These are phyloP conservation scores for Scorias spongiosa DNA, from an alignment of 2,329 filamentous ascomycete genomes.

Conservation along the genomic window DNA sequence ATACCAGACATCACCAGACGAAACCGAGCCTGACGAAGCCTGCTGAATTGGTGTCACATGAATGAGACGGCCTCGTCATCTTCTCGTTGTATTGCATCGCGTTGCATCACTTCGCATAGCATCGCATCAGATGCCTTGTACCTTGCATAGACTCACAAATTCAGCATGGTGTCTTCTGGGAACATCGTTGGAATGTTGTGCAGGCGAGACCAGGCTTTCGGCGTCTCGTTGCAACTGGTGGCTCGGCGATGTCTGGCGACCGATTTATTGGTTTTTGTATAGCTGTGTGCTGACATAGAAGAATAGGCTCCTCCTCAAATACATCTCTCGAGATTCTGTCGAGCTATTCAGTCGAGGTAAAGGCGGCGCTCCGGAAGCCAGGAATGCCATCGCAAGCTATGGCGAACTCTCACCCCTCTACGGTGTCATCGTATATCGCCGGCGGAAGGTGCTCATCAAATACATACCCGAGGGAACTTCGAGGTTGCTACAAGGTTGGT, in stretches of 20 bases:
- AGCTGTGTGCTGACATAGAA: too few relatives aligned
- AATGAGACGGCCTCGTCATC: too few relatives aligned
- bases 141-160: not conserved
- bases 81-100: too few relatives aligned
- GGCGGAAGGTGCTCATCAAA: conserved; percentile 81
- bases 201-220: too few relatives aligned
- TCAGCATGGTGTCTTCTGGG: too few relatives aligned
- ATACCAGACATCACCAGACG: too few relatives aligned
- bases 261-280: too few relatives aligned
- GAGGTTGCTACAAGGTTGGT: conserved; percentile 75
- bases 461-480: conserved; percentile 86
- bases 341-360: conserved; percentile 61
- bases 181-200: too few relatives aligned
- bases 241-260: too few relatives aligned
- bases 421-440: conserved; percentile 77
- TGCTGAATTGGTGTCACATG: too few relatives aligned
- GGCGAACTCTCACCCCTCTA: conserved; percentile 79
- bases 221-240: too few relatives aligned
- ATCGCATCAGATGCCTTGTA: not conserved
- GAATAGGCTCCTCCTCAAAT: conserved; percentile 82
- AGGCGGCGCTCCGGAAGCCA: conserved; percentile 71
- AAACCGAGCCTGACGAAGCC: too few relatives aligned
- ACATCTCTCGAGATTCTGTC: conserved; percentile 75
- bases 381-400: conserved; percentile 61
- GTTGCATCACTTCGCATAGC: not conserved